Evolutionary conservation across 768 basidiomycete genomes (phyloP), one percentile per base, ranked within the genome.

Genomic region (Jaapia argillacea): DNA sequence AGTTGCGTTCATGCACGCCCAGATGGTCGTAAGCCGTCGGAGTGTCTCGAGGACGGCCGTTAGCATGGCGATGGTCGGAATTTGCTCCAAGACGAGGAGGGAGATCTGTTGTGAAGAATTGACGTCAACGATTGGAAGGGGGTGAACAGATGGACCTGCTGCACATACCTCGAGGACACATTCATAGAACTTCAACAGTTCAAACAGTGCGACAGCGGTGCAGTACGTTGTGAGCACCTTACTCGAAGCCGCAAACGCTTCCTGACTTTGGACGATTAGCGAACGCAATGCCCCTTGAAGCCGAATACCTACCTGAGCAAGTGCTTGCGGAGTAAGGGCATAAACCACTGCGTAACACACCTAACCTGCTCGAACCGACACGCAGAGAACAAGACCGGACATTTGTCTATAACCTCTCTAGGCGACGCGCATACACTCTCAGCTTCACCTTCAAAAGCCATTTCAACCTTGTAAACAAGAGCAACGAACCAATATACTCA

Each of bases 281-380:
- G n/a, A n/a, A n/a, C n/a, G n/a, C n/a, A n/a, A n/a, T n/a, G n/a
- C n/a, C n/a, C n/a, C n/a, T 70, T 72, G 41, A 77, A 55, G n/a
- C 79, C 58, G 24, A 44, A 36, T n/a, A 54, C 65, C 45, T 51
- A 84, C 84, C 61, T 67, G 6, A 62, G 46, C 10, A 81, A 61
- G 44, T 69, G 62, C 48, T 74, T 77, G 49, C 71, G 71, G 33
- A 84, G 67, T 21, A 77, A 64, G 3, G 86, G 87, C n/a, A 85
- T 57, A 24, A 90, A 64, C 87, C 87, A 90, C 39, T 77, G 72
- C 43, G 68, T 70, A 43, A 87, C 71, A 6, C 74, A 74, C 51
- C 80, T 69, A 27, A 85, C 75, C 61, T 88, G 85, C 49, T 88
- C 84, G 48, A 77, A 88, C 18, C 82, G 75, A 20, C 83, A 69